Conservation (phyloP, 805 yeast species). For the Monosporozyma servazzii region DNA sequence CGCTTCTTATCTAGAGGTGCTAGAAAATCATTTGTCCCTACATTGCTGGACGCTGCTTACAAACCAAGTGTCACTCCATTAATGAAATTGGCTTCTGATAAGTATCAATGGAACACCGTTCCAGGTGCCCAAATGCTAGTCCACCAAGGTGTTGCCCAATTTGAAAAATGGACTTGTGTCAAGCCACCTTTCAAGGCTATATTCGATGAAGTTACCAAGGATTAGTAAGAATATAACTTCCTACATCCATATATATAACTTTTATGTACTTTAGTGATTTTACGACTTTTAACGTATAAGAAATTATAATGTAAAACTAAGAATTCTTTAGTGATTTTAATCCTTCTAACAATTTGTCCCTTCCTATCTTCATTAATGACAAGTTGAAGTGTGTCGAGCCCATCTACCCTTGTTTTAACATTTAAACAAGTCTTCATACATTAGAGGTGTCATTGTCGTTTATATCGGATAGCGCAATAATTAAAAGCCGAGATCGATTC, state of each 20-base stretch:
- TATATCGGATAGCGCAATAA: background rate
- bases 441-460: background rate
- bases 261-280: background rate
- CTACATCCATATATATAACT: background rate
- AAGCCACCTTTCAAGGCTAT: constrained; percentile 55
- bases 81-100: constrained; percentile 62
- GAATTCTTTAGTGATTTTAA: background rate
- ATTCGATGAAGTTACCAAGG: constrained; percentile 46
- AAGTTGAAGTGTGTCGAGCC: background rate
- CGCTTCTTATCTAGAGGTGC: constrained; percentile 37
- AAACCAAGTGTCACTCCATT: constrained; percentile 82
- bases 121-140: constrained; percentile 90
- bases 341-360: no score
- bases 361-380: no score
- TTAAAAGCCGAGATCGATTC: background rate
- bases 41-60: constrained; percentile 86
- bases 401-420: background rate
- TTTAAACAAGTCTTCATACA: background rate
- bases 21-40: constrained; percentile 37
- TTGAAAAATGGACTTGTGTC: constrained; percentile 62
- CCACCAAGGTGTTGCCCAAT: constrained; percentile 87
- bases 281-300: background rate
- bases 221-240: constrained; percentile 4
- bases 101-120: constrained; percentile 67
- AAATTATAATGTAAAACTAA: background rate